These are phyloP conservation scores for Penicillium alfredii DNA, from an alignment of 495 filamentous ascomycete species.

Conservation along the genomic window DNA sequence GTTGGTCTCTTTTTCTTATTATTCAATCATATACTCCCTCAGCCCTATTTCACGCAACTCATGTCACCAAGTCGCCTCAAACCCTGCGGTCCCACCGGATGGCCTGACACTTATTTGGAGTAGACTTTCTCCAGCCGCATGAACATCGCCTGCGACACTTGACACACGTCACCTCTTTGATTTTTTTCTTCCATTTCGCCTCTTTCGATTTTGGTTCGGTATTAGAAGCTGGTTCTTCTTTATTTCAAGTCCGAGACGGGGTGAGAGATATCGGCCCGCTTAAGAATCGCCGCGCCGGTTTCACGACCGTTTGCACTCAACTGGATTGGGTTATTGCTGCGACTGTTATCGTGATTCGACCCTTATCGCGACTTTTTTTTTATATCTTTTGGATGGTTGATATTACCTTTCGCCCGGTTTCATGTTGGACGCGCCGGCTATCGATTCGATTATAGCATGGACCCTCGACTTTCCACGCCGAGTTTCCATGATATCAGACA, in stretches of 20 bases:
- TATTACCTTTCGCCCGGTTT: too few relatives aligned
- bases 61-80: too few relatives aligned
- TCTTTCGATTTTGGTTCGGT: too few relatives aligned
- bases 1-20: constrained; percentile 1
- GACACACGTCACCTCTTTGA: too few relatives aligned
- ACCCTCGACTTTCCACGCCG: too few relatives aligned
- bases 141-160: too few relatives aligned
- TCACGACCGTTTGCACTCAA: constrained; percentile 24
- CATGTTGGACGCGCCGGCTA: constrained; percentile 9
- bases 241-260: constrained; percentile 10
- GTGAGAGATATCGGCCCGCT: constrained; percentile 13
- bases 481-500: constrained; percentile 47
- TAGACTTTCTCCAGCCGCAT: too few relatives aligned
- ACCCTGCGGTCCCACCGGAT: too few relatives aligned
- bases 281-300: constrained; percentile 23
- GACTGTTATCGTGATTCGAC: constrained; percentile 18
- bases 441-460: too few relatives aligned
- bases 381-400: too few relatives aligned
- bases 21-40: constrained; percentile 4
- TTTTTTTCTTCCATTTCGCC: too few relatives aligned
- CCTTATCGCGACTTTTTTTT: constrained; percentile 7
- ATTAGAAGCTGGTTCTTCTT: constrained; percentile 25
- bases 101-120: too few relatives aligned
- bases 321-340: constrained; percentile 27
- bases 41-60: constrained; percentile 20